Evolutionary conservation across 1,284 basidiomycete genomes (phyloP).

Genomic region (Malassezia psittaci): DNA sequence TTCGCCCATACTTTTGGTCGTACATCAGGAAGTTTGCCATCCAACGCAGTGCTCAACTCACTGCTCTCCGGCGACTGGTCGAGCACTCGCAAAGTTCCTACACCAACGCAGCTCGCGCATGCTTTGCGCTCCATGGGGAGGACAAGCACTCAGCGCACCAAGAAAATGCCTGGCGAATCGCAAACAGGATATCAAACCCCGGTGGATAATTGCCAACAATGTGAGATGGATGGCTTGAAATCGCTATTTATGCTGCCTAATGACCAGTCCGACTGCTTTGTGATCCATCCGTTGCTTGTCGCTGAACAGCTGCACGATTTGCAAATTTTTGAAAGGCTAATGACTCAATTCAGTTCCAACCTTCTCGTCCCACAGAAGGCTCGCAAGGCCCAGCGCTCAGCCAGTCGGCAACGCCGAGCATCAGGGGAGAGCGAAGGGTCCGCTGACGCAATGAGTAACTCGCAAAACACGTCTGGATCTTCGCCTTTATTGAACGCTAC

Average conservation of each 20-base stretch:
- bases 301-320: slow-evolving; percentile 36
- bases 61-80: slow-evolving; percentile 4
- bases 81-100: slow-evolving; percentile 7
- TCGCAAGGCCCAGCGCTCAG: neutral
- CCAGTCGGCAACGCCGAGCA: neutral
- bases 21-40: slow-evolving; percentile 3
- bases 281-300: slow-evolving; percentile 28
- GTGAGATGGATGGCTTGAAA: slow-evolving; percentile 7
- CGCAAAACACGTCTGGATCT: neutral
- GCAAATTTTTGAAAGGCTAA: slow-evolving; percentile 40
- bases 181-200: slow-evolving; percentile 6
- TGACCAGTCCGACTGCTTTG: slow-evolving; percentile 4
- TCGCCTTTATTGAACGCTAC: neutral
- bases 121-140: slow-evolving; percentile 9
- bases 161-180: neutral
- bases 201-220: neutral
- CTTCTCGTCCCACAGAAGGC: slow-evolving; percentile 8
- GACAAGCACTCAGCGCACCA: neutral
- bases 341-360: slow-evolving; percentile 33
- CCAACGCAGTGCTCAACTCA: slow-evolving; percentile 10
- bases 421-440: slow-evolving; percentile 1
- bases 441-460: neutral
- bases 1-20: slow-evolving; percentile 10
- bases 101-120: slow-evolving; percentile 14
- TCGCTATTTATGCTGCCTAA: slow-evolving; percentile 4